Base-by-base conservation (phyloP, 192 early-diverging fungal species). In the Coemansia sp. region DNA sequence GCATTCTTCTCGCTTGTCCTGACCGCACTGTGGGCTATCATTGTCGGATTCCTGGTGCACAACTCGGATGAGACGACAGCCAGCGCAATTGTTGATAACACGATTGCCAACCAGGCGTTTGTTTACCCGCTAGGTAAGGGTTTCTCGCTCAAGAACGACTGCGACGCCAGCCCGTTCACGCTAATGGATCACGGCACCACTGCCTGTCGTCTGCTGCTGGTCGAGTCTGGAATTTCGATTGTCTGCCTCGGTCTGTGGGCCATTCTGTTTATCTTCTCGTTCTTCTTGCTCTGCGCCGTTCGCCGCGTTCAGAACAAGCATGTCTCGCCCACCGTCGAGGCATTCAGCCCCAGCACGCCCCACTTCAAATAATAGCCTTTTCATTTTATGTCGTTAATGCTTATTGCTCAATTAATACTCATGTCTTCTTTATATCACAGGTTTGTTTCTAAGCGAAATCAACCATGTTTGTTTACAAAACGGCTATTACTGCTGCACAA, bases 91-190 rank as follows among this genome's bases (percentile, higher is more conserved):
- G 46, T 72, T 49, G 52, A 41, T 60, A 65, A 48, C 64, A 44
- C 62, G 4, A 44, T 61, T 2, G 25, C 43, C 17, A 21, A 23
- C 48, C 56, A 56, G 18, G 19, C 22, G 19, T 56, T 78, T 53
- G 56, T 69, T 24, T 78, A 72, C 39, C 75, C 75, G 50, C 70
- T 78, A 40, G 75, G 69, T 43, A 48, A 67, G 38, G 75, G 75
- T 14, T 72, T 78, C 55, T 78, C 75, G 53, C 62, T 78, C 11
- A 72, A 62, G 44, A 78, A 78, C 66, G 61, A 78, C 64, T 78
- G 75, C 53, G 17, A 59, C 5, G 57, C 61, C 15, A 18, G 13
- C 42, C 75, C 69, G 19, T 78, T 72, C 45, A 58, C 75, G 21
- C 27, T 55, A 18, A 41, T 69, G 8, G 75, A 78, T 44, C 52